Percentiles rank a stretch among this genome's conserved stretches.
These are phyloP conservation scores for Celoporthe dispersa DNA, from an alignment of 2,329 filamentous ascomycete genomes.

Conservation along the genomic window DNA sequence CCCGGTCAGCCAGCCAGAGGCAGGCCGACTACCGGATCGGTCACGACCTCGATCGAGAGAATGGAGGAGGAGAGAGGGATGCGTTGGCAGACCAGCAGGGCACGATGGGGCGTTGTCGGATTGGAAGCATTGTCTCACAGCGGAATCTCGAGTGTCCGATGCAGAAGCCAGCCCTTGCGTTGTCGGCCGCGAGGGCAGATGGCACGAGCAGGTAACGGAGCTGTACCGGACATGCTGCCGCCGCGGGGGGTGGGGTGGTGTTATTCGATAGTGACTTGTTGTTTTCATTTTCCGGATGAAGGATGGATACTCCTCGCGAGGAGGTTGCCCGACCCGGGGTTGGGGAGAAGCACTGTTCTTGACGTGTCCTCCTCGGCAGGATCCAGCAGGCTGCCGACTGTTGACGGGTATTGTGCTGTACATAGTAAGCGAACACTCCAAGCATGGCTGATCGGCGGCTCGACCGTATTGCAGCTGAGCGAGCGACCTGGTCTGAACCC, in stretches of 20 bases:
- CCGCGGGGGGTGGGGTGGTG: too few species aligned
- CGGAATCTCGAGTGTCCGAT: neutral
- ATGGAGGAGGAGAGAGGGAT: too few species aligned
- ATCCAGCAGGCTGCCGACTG: neutral
- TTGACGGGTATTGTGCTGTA: neutral
- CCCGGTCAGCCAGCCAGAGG: neutral
- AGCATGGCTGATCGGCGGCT: neutral
- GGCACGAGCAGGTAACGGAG: neutral
- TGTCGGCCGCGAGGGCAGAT: neutral
- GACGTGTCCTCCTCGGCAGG: neutral
- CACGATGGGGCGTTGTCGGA: too few species aligned
- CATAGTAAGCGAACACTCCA: neutral
- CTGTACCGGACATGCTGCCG: neutral
- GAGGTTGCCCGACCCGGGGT: neutral
- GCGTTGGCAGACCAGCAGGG: too few species aligned
- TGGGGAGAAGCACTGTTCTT: neutral
- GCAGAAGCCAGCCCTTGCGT: neutral
- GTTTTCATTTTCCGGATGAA: neutral
- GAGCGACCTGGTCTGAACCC: neutral
- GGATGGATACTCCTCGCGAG: neutral
- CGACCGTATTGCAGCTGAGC: neutral
- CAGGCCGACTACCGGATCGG: neutral
- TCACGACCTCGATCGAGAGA: neutral
- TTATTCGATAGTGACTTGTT: neutral
- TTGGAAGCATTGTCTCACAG: neutral